Percentiles rank a stretch among this genome's conserved stretches.
Evolutionary conservation across 768 basidiomycete genomes (phyloP).

Genomic region (Candolleomyces eurysporus): DNA sequence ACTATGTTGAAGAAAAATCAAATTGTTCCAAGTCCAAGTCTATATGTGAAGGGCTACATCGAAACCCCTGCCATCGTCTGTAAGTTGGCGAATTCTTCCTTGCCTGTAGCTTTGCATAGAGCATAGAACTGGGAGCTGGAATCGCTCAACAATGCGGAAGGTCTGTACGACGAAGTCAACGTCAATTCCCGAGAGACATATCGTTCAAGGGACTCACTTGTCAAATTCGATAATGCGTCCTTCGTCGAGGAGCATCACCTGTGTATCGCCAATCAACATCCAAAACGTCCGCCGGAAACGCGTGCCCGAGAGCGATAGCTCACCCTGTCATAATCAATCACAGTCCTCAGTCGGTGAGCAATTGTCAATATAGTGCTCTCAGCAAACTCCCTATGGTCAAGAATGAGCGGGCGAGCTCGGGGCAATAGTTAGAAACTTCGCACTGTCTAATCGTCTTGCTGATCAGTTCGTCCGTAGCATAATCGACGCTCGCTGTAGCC

Average conservation of each 20-base stretch:
- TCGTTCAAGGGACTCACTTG: constrained; percentile 28
- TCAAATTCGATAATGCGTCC: constrained; percentile 80
- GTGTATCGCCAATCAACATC: not conserved
- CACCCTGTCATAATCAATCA: constrained; percentile 82
- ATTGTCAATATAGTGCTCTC: constrained; percentile 84
- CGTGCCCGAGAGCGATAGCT: constrained; percentile 18
- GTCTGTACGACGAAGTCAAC: constrained; percentile 29
- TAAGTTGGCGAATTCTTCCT: constrained; percentile 63
- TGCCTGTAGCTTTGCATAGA: constrained; percentile 74
- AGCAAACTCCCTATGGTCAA: constrained; percentile 60
- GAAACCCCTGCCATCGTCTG: constrained; percentile 62
- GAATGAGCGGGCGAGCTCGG: not conserved
- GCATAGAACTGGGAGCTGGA: constrained; percentile 59
- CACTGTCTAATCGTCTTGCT: constrained; percentile 79
- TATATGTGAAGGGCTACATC: not conserved
- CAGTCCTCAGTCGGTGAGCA: constrained; percentile 75
- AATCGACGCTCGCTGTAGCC: constrained; percentile 80
- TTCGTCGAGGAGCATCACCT: constrained; percentile 79
- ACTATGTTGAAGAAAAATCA: not conserved
- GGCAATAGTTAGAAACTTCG: constrained; percentile 20
- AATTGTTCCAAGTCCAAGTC: not conserved
- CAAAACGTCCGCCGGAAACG: no score
- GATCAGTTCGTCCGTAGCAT: constrained; percentile 87
- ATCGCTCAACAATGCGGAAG: constrained; percentile 53
- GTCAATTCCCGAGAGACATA: not conserved